A percentile compares a stretch with the other conserved stretches of the same genome.
These are phyloP conservation scores for Fusarium fracticaudum DNA, from an alignment of 2,329 filamentous ascomycete genomes.

Conservation along the genomic window DNA sequence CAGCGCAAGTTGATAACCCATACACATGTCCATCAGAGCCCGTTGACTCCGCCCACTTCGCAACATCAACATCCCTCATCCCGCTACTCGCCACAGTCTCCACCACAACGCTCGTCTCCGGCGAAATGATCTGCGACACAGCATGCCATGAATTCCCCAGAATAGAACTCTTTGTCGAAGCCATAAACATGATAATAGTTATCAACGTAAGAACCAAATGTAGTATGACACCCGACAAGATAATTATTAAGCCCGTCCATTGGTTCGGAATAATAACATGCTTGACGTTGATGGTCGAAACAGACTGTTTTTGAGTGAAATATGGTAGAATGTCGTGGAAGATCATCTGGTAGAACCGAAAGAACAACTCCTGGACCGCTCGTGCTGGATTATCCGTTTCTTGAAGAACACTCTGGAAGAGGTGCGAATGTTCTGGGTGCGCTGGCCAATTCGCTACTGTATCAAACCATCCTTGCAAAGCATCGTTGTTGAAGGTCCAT, in stretches of 20 bases:
- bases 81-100: background rate
- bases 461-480: accelerated
- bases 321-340: background rate
- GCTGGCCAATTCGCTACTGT: background rate
- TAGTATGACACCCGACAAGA: accelerated
- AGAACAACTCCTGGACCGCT: background rate
- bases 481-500: background rate
- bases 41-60: background rate
- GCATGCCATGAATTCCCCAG: conserved; percentile 18
- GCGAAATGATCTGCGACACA: conserved; percentile 14
- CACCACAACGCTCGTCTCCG: background rate
- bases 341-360: conserved; percentile 19
- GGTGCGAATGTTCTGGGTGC: background rate
- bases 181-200: background rate
- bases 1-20: accelerated
- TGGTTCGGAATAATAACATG: background rate
- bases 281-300: background rate
- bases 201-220: background rate
- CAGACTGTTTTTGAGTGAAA: background rate
- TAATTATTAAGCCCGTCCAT: background rate
- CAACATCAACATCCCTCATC: conserved; percentile 7
- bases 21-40: background rate
- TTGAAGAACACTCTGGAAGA: conserved; percentile 9
- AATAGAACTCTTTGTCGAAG: background rate
- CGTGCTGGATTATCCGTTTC: conserved; percentile 3